Base-by-base conservation (phyloP, 2,329 filamentous ascomycete genomes). In the Cladosporium austrohemisphaericum region DNA sequence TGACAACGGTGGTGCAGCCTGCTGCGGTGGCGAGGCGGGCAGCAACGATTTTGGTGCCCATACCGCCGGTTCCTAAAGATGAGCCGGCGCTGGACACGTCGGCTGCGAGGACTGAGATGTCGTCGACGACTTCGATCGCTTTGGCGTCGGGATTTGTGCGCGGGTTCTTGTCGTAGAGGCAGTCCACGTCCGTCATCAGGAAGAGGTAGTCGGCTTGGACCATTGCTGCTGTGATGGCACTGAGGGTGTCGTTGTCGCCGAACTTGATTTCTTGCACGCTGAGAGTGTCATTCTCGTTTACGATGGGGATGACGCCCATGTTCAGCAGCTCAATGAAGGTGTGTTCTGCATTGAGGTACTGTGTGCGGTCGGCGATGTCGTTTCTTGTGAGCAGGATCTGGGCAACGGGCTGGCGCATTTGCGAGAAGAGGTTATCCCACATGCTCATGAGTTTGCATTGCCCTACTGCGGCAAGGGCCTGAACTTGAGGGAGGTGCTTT, bases 221-320 rank as follows among this genome's bases (percentile, higher is more conserved):
- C 90, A 97, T 97, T 57, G 87, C 93, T 1, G 93, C 89, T 0
- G 93, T 95, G 60, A 98, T 96, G 50, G 93, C 93, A 10, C 90
- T 95, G 38, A 98, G 76, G 1, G 93, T 98, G 69, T 98, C 93
- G 62, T 98, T 98, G 75, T 98, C 93, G 58, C 93, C 93, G 65
- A 98, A 98, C 75, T 97, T 97, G 73, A 98, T 98, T 78, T 98
- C 93, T 65, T 92, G 88, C 57, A 98, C 93, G 19, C 91, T 89
- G 48, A 98, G 74, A 2, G 93, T 98, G 68, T 98, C 93, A 69
- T 98, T 98, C 71, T 98, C 93, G 63, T 98, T 98, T 56, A 98
- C 93, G 61, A 98, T 96, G 8, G 93, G 93, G 55, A 98, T 94
- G 20, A 97, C 92, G 2, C 91, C 91, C 85, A 96, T 93, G 61